Evolutionary conservation across 192 early-diverging fungal genomes (phyloP).

Genomic region (Chytriomyces sp.): DNA sequence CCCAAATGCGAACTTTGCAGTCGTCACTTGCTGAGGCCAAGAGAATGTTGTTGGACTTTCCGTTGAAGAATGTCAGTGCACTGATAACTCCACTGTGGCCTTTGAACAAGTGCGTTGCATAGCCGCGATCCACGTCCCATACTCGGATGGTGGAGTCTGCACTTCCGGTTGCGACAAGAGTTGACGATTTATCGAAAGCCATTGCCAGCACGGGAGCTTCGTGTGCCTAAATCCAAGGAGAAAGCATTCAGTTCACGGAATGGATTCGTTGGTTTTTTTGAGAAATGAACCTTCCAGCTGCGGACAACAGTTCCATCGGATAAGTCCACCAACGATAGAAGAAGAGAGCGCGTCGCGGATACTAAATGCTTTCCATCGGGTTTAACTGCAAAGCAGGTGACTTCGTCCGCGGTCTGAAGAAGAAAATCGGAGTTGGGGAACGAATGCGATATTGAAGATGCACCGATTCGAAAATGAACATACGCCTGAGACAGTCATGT

Average conservation of each 20-base stretch:
- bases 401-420: conserved; percentile 76
- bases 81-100: conserved; percentile 91
- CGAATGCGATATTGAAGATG: background rate
- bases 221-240: conserved; percentile 65
- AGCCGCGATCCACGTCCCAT: conserved; percentile 93
- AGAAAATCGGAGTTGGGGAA: background rate
- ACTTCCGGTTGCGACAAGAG: conserved; percentile 93
- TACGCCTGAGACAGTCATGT: conserved; percentile 13
- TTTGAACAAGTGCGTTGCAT: conserved; percentile 93
- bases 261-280: conserved; percentile 20
- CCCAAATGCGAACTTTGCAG: conserved; percentile 89
- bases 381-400: conserved; percentile 86
- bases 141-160: conserved; percentile 94
- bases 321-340: conserved; percentile 80
- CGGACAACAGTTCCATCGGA: conserved; percentile 62
- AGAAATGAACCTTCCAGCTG: conserved; percentile 63
- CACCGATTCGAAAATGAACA: background rate
- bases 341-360: conserved; percentile 79
- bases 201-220: conserved; percentile 92
- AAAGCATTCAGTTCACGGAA: conserved; percentile 6
- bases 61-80: conserved; percentile 80
- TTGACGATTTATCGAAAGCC: conserved; percentile 87
- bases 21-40: conserved; percentile 92
- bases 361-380: conserved; percentile 80
- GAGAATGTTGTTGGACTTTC: conserved; percentile 52